Percentiles rank a stretch among this genome's conserved stretches.
These are phyloP conservation scores for Scutellaria baicalensis DNA, from an alignment of 257 asterid species.

Conservation along the genomic window DNA sequence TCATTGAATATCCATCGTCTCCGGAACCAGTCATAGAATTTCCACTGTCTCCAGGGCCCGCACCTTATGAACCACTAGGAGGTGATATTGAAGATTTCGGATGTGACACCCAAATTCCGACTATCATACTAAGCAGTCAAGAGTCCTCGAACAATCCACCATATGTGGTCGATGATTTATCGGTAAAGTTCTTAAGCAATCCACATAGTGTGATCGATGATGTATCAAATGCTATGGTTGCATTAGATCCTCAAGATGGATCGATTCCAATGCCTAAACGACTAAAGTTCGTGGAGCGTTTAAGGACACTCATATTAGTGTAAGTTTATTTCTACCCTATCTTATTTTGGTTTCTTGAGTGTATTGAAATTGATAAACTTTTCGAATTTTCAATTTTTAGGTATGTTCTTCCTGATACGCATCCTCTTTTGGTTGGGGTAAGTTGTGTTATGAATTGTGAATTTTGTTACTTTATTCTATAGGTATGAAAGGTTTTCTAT, in stretches of 20 bases:
- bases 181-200: no score
- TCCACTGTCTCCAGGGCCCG: conserved; percentile 25
- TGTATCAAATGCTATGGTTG: conserved; percentile 27
- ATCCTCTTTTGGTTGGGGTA: conserved; percentile 47
- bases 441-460: no score
- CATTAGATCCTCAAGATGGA: conserved; percentile 7
- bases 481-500: not conserved
- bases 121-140: conserved; percentile 17
- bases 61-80: not conserved
- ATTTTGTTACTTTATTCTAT: not conserved
- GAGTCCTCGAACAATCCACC: not conserved
- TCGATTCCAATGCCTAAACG: conserved; percentile 19
- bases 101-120: conserved; percentile 19
- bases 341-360: not conserved
- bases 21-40: conserved; percentile 43
- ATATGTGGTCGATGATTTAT: not conserved
- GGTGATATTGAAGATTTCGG: conserved; percentile 28
- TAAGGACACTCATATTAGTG: conserved; percentile 43
- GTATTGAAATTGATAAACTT: not conserved
- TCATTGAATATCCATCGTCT: no score
- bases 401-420: conserved; percentile 56
- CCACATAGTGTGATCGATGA: no score
- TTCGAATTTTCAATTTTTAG: conserved; percentile 22
- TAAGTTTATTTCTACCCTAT: conserved; percentile 14
- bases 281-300: conserved; percentile 7